These are phyloP conservation scores for Achlya hypogyna DNA, from an alignment of 352 stramenopile genomes.

Conservation along the genomic window DNA sequence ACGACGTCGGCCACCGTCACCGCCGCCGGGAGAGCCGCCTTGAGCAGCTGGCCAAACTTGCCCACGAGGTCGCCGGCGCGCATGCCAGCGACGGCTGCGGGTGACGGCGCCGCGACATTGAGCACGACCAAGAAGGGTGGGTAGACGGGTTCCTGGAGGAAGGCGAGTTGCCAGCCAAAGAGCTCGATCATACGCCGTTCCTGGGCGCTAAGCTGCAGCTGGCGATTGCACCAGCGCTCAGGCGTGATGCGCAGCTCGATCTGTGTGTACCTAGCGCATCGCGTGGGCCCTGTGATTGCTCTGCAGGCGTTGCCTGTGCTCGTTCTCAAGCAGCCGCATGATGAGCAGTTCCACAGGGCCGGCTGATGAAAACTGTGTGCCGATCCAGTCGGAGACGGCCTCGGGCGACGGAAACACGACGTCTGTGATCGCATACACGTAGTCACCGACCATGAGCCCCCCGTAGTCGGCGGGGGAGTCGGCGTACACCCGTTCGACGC, in stretches of 20 bases:
- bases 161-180: conserved; percentile 5
- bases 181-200: conserved; percentile 12
- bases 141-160: conserved; percentile 1
- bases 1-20: background rate
- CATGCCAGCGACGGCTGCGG: background rate
- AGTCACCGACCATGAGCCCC: conserved; percentile 15
- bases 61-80: conserved; percentile 2
- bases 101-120: background rate
- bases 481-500: conserved; percentile 1
- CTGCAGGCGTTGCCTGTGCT: background rate
- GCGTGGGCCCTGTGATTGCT: background rate
- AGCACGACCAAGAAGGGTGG: conserved; percentile 11
- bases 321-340: background rate
- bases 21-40: background rate
- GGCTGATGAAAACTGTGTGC: background rate
- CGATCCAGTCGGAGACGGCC: conserved; percentile 18
- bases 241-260: conserved; percentile 6
- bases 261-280: conserved; percentile 3
- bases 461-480: conserved; percentile 12
- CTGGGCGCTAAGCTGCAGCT: background rate
- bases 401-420: conserved; percentile 11
- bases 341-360: background rate
- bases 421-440: conserved; percentile 6
- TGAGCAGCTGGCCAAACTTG: conserved; percentile 3
- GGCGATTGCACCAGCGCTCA: conserved; percentile 11